Conservation (phyloP, 495 filamentous ascomycete species). For the Talaromyces wortmannii region DNA sequence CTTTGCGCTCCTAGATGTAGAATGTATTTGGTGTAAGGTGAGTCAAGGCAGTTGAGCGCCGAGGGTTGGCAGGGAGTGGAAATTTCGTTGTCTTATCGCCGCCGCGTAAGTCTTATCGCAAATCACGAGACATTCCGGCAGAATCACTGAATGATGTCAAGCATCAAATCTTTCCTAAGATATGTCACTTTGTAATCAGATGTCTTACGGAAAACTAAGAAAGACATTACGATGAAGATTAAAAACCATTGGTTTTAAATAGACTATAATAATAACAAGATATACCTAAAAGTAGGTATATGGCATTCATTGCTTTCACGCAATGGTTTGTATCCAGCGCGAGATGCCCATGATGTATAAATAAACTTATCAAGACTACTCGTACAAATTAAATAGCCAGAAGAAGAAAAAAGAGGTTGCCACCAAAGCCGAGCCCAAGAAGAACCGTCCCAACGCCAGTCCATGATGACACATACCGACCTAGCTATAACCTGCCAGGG, state of each 20-base stretch:
- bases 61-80: background rate
- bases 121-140: background rate
- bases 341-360: background rate
- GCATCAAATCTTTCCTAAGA: background rate
- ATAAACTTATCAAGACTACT: background rate
- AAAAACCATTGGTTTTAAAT: background rate
- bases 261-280: background rate
- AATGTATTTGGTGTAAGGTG: too few species aligned
- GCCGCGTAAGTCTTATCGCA: background rate
- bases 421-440: background rate
- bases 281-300: background rate
- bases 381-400: background rate
- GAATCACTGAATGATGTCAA: background rate
- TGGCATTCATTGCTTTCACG: background rate
- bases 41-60: background rate
- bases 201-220: too few species aligned
- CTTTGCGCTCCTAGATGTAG: too few species aligned
- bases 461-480: constrained; percentile 2
- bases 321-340: background rate
- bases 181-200: background rate
- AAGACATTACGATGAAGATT: too few species aligned
- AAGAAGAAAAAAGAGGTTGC: background rate
- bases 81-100: background rate
- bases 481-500: background rate
- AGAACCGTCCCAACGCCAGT: background rate